phyloP scores from a whole-genome alignment of 1,139 yeast species.

The Scheffersomyces illinoinensis region DNA sequence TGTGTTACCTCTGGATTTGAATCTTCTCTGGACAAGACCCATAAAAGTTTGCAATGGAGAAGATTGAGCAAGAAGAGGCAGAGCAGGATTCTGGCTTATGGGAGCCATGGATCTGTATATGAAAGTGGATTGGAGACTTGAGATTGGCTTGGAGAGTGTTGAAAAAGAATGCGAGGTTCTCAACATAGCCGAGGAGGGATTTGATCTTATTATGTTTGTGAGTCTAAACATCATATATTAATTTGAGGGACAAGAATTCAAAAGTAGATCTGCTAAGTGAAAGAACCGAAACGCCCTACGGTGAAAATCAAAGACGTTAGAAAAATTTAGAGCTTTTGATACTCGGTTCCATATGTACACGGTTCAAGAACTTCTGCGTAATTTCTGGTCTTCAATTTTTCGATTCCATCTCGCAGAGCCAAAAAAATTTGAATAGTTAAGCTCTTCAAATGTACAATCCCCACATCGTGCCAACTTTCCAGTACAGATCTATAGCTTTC shows the following conservation, averaged over 20 bases:
- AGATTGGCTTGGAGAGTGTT: conserved; percentile 16
- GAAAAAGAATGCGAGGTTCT: conserved; percentile 15
- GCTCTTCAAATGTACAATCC: background rate
- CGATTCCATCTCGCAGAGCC: background rate
- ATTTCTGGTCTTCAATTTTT: background rate
- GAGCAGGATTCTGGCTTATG: background rate
- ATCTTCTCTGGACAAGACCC: conserved; percentile 59
- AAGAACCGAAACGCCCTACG: background rate
- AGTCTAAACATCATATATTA: conserved; percentile 9
- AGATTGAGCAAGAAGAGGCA: conserved; percentile 5
- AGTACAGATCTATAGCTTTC: background rate
- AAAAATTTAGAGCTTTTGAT: background rate
- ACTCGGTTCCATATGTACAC: background rate
- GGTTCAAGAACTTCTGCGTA: background rate
- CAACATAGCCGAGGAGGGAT: conserved; percentile 5
- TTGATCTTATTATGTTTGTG: conserved; percentile 6
- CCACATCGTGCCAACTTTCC: background rate
- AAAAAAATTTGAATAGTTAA: too few relatives aligned
- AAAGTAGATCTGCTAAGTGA: background rate
- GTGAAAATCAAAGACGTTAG: background rate
- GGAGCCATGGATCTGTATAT: background rate
- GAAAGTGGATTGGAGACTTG: conserved; percentile 4
- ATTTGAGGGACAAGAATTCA: background rate
- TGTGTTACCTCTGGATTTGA: conserved; percentile 90
- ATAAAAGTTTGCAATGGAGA: conserved; percentile 26